These are phyloP conservation scores for Vitis labrusca DNA, from an alignment of 164 flowering plant species.

Conservation along the genomic window DNA sequence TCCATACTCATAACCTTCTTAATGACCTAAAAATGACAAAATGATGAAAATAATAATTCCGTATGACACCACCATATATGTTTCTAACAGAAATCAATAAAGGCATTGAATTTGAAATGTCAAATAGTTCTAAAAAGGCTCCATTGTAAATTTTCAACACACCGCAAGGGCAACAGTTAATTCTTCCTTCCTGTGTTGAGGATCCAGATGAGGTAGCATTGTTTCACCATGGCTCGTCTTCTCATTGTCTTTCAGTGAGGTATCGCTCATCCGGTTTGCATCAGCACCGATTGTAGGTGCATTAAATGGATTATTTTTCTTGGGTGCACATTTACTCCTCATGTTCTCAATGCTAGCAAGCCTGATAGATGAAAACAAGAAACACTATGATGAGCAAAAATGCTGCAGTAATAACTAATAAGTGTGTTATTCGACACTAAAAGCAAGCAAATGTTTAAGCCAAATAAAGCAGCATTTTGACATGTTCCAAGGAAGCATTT, in stretches of 20 bases:
- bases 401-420: too few relatives aligned
- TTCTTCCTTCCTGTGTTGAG: constrained; percentile 56
- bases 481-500: too few relatives aligned
- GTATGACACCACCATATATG: background rate
- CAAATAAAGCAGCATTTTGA: too few relatives aligned
- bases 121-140: background rate
- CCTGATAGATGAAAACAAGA: background rate
- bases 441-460: too few relatives aligned
- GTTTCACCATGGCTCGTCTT: constrained; percentile 23
- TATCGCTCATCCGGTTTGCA: constrained; percentile 24
- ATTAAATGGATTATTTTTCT: constrained; percentile 66
- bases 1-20: constrained; percentile 98
- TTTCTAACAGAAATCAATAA: background rate
- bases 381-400: too few relatives aligned
- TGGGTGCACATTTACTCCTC: constrained; percentile 82
- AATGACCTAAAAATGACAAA: constrained; percentile 58
- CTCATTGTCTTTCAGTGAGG: constrained; percentile 23
- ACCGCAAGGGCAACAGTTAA: constrained; percentile 43
- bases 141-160: constrained; percentile 2
- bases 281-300: constrained; percentile 5
- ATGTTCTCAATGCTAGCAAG: constrained; percentile 26
- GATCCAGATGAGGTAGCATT: constrained; percentile 20
- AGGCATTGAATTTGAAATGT: too few relatives aligned
- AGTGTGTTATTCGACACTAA: too few relatives aligned
- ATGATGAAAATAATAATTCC: background rate